These are phyloP conservation scores for Cenchrus americanus DNA, from an alignment of 176 grass and related monocot genomes.

Conservation along the genomic window DNA sequence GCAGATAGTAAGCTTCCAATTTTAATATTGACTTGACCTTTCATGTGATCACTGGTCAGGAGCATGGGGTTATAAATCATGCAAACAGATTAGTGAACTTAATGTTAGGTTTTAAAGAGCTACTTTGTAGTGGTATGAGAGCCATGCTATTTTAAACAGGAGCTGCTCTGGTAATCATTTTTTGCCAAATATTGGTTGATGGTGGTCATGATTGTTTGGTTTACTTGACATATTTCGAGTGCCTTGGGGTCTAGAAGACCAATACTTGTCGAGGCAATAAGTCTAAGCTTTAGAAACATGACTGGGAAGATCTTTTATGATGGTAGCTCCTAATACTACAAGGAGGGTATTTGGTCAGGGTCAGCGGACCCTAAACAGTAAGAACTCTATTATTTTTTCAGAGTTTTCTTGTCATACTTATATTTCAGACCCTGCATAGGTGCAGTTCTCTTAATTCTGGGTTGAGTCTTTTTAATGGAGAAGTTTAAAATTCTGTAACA, in stretches of 20 bases:
- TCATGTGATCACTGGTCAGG: too few species aligned
- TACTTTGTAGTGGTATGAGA: background rate
- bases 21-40: background rate
- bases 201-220: background rate
- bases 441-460: background rate
- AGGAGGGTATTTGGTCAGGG: background rate
- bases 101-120: conserved; percentile 4
- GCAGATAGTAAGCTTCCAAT: too few species aligned
- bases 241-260: background rate
- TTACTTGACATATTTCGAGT: background rate
- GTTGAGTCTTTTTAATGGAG: background rate
- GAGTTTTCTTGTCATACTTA: conserved; percentile 8
- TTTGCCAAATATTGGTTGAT: background rate
- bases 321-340: background rate
- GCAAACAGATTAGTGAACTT: background rate
- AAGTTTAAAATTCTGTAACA: background rate
- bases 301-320: background rate
- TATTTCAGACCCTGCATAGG: background rate
- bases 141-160: background rate
- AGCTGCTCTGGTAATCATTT: background rate
- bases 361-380: background rate
- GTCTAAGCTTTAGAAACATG: background rate
- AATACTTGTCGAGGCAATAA: background rate
- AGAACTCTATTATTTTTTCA: background rate
- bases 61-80: background rate